Evolutionary conservation across 2,329 filamentous ascomycete species (phyloP).

Genomic region (Byssoonygena ceratinophila): DNA sequence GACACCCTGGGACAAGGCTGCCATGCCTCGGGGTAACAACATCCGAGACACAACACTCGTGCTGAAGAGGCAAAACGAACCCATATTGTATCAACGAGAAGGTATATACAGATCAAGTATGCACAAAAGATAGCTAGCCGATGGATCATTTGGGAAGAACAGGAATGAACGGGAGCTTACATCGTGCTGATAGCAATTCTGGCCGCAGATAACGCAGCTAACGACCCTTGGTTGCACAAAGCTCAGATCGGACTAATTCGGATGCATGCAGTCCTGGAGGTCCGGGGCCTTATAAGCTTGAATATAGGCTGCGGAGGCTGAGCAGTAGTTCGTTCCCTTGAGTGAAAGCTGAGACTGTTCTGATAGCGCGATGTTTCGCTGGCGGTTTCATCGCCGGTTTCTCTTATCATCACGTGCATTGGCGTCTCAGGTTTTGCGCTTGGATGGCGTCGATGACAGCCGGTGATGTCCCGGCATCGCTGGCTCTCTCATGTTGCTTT

Average conservation of each 20-base stretch:
- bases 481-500: no score
- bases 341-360: background rate
- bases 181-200: no score
- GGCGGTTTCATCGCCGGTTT: constrained; percentile 2
- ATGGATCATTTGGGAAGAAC: no score
- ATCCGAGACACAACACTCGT: background rate
- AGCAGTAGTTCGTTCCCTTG: no score
- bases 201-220: no score
- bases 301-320: no score
- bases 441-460: background rate
- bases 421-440: no score
- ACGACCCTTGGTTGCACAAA: no score
- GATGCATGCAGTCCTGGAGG: no score
- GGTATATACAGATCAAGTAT: background rate
- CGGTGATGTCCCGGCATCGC: background rate
- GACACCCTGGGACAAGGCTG: background rate
- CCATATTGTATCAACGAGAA: background rate
- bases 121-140: background rate
- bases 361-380: background rate
- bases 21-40: background rate
- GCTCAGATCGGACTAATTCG: no score
- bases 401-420: background rate
- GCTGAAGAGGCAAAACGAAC: background rate
- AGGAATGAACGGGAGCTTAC: no score
- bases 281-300: no score